Conservation (phyloP, 163 green algal species). For the Chlamydomonas reinhardtii region DNA sequence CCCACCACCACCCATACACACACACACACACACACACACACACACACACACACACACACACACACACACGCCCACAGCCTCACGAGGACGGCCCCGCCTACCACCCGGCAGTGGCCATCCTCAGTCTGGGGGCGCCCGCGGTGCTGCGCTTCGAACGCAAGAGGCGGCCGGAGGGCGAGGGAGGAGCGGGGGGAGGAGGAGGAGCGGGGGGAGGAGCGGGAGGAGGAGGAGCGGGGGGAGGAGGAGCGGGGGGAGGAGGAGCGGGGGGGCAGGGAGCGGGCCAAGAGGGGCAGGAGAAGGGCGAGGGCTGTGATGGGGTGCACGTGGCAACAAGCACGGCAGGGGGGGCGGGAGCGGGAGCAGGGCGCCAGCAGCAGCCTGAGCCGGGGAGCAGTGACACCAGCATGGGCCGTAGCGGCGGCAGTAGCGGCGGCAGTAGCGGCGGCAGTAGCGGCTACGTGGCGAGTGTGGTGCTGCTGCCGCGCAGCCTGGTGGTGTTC, state of each 20-base stretch:
- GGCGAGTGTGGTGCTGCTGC: constrained; percentile 70
- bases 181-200: not conserved
- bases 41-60: not conserved
- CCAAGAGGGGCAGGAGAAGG: not conserved
- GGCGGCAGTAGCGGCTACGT: no score
- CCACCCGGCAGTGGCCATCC: constrained; percentile 79
- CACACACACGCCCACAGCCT: constrained; percentile 46
- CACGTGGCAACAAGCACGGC: no score
- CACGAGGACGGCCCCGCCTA: constrained; percentile 88
- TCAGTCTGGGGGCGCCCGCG: constrained; percentile 72
- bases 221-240: not conserved
- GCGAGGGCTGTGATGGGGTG: no score
- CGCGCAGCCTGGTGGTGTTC: constrained; percentile 83
- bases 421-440: no score
- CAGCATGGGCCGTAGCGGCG: no score
- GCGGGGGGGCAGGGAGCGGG: not conserved
- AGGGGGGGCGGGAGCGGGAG: not conserved
- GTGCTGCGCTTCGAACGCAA: constrained; percentile 83
- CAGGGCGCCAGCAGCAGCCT: no score
- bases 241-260: no score
- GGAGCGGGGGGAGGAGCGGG: not conserved
- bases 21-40: no score
- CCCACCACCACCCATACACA: not conserved
- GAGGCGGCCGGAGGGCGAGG: constrained; percentile 20
- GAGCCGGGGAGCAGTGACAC: no score